These are phyloP conservation scores for Lophium mytilinum DNA, from an alignment of 495 filamentous ascomycete species.

Conservation along the genomic window DNA sequence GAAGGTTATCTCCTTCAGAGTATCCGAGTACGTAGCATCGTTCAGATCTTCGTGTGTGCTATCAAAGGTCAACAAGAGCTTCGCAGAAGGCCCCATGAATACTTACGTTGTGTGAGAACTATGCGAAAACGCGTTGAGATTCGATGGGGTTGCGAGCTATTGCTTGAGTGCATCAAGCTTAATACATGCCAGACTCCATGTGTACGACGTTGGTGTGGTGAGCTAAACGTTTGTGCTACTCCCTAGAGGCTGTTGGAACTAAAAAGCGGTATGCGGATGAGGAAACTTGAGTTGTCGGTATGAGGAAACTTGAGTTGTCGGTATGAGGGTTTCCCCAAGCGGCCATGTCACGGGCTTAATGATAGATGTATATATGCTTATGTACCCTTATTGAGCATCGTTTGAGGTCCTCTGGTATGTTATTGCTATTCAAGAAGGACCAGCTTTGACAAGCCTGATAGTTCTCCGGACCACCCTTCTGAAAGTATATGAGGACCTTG, in stretches of 20 bases:
- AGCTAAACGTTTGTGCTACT: slow-evolving; percentile 52
- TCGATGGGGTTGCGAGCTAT: slow-evolving; percentile 42
- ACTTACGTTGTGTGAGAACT: slow-evolving; percentile 52
- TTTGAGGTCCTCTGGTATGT: too few species aligned
- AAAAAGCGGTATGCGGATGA: slow-evolving; percentile 38
- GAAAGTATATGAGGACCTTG: too few species aligned
- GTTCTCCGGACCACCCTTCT: too few species aligned
- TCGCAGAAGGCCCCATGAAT: background rate
- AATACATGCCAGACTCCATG: slow-evolving; percentile 43
- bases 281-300: background rate
- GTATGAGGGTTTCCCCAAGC: too few species aligned
- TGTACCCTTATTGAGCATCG: too few species aligned
- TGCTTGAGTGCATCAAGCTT: slow-evolving; percentile 41
- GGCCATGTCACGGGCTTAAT: too few species aligned
- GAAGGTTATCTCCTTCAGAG: slow-evolving; percentile 49
- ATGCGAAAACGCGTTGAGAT: slow-evolving; percentile 46
- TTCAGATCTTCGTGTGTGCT: slow-evolving; percentile 50
- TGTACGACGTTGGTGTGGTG: slow-evolving; percentile 36
- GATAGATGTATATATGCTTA: too few species aligned
- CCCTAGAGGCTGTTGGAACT: slow-evolving; percentile 51
- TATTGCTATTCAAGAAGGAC: too few species aligned
- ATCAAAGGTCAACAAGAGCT: background rate
- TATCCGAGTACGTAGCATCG: slow-evolving; percentile 53
- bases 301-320: background rate
- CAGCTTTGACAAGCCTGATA: too few species aligned